Evolutionary conservation across 140 eudicot species (phyloP).

Genomic region (Cichorium intybus): DNA sequence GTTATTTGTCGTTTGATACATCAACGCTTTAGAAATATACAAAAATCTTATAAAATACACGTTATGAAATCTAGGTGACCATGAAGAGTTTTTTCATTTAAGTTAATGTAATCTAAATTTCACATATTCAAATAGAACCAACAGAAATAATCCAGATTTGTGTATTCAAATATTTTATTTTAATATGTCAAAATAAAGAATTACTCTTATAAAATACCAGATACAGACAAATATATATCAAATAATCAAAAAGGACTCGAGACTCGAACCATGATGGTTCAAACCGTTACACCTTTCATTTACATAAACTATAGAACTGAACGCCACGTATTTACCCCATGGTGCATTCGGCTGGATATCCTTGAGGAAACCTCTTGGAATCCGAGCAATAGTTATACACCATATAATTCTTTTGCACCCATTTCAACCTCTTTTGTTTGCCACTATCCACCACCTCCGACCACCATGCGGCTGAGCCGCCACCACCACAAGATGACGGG

Average conservation of each 20-base stretch:
- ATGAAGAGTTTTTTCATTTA: no score
- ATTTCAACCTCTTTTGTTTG: slow-evolving; percentile 13
- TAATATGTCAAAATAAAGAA: neutral
- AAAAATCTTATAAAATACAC: no score
- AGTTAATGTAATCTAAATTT: no score
- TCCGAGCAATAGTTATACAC: slow-evolving; percentile 49
- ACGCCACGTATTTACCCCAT: neutral
- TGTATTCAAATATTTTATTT: neutral
- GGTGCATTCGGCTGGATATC: slow-evolving; percentile 40
- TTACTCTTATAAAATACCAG: neutral
- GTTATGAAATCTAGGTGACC: no score
- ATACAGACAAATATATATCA: neutral
- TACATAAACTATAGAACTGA: no score
- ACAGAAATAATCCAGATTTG: neutral
- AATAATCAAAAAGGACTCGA: neutral
- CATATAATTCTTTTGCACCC: slow-evolving; percentile 51
- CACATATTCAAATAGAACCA: neutral
- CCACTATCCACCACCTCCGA: slow-evolving; percentile 22
- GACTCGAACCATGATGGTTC: neutral
- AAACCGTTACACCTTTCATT: no score
- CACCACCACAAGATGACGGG: slow-evolving; percentile 3
- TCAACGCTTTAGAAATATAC: no score
- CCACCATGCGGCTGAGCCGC: slow-evolving; percentile 20
- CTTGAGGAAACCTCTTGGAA: slow-evolving; percentile 43
- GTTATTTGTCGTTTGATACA: no score